Percentiles rank a stretch among this genome's conserved stretches.
Evolutionary conservation across 75 land plant genomes (phyloP).

Genomic region (Gnetum montanum): DNA sequence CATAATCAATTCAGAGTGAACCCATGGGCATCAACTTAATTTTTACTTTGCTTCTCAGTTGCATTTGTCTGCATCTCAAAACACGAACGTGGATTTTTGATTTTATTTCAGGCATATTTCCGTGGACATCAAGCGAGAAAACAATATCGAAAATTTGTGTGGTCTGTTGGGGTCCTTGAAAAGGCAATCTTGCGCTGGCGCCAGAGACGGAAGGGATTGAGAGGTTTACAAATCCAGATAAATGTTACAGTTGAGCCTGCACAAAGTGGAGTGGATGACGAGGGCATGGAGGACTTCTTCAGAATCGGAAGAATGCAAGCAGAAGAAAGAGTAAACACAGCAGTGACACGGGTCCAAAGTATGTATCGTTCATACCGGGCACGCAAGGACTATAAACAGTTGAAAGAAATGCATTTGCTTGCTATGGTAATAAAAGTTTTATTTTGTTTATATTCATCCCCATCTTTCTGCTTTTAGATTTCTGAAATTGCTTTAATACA

Average conservation of each 20-base stretch:
- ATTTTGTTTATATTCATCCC: no score
- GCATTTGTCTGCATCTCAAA: no score
- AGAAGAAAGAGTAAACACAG: slow-evolving; percentile 52
- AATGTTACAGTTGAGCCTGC: not conserved
- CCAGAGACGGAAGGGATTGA: slow-evolving; percentile 51
- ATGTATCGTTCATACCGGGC: slow-evolving; percentile 66
- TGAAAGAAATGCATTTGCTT: slow-evolving; percentile 52
- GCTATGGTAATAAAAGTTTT: no score
- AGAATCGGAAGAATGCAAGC: slow-evolving; percentile 47
- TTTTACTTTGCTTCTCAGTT: no score
- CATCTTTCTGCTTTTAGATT: no score
- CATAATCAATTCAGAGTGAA: no score
- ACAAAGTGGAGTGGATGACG: slow-evolving; percentile 11
- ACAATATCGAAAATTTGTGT: slow-evolving; percentile 60
- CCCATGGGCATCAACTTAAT: no score
- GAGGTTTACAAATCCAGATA: slow-evolving; percentile 42
- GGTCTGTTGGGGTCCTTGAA: slow-evolving; percentile 89
- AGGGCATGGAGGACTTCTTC: slow-evolving; percentile 49
- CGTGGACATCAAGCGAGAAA: slow-evolving; percentile 51
- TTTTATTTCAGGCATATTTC: slow-evolving; percentile 39
- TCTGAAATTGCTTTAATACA: no score
- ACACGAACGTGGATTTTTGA: not conserved
- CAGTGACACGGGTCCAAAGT: slow-evolving; percentile 63
- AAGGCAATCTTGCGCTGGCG: slow-evolving; percentile 85
- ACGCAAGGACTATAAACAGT: slow-evolving; percentile 59